These are phyloP conservation scores for Calonectria henricotiae DNA, from an alignment of 2,329 filamentous ascomycete species.

Conservation along the genomic window DNA sequence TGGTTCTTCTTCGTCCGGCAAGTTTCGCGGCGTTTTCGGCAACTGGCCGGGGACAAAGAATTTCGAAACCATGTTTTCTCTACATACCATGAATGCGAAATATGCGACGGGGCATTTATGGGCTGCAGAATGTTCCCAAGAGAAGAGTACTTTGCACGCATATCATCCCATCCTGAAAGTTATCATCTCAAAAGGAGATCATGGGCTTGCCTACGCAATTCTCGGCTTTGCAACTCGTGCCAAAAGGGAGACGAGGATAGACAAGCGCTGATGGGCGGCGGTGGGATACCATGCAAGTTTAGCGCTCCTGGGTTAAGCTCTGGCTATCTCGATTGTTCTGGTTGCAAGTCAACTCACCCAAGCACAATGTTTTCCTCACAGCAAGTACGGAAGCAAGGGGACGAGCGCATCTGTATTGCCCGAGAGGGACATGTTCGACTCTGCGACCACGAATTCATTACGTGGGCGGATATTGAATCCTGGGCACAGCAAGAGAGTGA, in stretches of 20 bases:
- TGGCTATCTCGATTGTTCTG: neutral
- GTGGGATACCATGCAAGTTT: constrained; percentile 1
- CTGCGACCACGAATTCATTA: neutral
- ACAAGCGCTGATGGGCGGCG: neutral
- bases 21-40: neutral
- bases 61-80: neutral
- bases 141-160: neutral
- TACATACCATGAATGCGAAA: neutral
- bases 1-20: constrained; percentile 2
- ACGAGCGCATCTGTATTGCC: neutral
- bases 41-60: constrained; percentile 4
- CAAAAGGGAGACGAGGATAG: constrained; percentile 2
- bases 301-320: neutral
- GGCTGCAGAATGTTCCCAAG: neutral
- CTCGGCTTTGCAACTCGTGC: neutral
- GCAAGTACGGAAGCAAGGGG: neutral
- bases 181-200: neutral
- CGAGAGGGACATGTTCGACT: neutral
- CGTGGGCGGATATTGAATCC: neutral
- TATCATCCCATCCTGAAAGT: neutral
- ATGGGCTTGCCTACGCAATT: constrained; percentile 15
- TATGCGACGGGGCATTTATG: neutral
- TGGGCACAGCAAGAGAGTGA: neutral
- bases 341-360: neutral
- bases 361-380: neutral